Evolutionary conservation across 2,329 filamentous ascomycete species (phyloP).

Genomic region (Sphaerulina musiva): DNA sequence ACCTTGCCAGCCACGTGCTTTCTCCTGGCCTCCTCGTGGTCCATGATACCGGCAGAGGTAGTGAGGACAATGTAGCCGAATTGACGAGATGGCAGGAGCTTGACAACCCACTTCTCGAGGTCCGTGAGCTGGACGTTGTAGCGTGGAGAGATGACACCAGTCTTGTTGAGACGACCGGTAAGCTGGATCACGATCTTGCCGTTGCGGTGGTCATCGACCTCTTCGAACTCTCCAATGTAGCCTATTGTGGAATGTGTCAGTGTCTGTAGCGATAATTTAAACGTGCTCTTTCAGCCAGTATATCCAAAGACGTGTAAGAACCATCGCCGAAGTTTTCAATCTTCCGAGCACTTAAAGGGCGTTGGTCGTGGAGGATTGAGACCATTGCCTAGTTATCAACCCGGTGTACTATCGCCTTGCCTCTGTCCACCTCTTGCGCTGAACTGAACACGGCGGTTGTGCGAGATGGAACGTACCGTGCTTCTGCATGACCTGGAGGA

Average conservation of each 20-base stretch:
- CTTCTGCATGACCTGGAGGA: conserved; percentile 98
- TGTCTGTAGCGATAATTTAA: conserved; percentile 87
- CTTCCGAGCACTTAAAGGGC: conserved; percentile 99
- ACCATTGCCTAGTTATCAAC: conserved; percentile 99
- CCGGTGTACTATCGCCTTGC: conserved; percentile 50
- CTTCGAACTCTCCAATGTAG: conserved; percentile 99
- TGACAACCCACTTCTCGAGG: conserved; percentile 99
- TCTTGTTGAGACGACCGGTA: conserved; percentile 98
- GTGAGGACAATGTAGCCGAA: conserved; percentile 99
- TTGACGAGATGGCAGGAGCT: conserved; percentile 98
- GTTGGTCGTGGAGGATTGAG: conserved; percentile 73
- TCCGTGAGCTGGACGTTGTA: conserved; percentile 98
- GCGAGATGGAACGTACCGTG: conserved; percentile 68
- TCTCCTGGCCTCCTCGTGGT: conserved; percentile 98
- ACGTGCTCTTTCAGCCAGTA: conserved; percentile 71
- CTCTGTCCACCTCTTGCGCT: conserved; percentile 20
- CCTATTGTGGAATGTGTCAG: conserved; percentile 58
- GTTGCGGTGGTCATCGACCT: conserved; percentile 98
- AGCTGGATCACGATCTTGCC: conserved; percentile 99
- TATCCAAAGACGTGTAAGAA: conserved; percentile 92
- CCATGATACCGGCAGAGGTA: conserved; percentile 99
- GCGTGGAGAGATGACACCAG: conserved; percentile 96
- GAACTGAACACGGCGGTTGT: conserved; percentile 11
- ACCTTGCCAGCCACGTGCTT: conserved; percentile 99
- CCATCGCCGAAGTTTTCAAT: conserved; percentile 68